Base-by-base conservation (phyloP, 257 asterid species). In the Nicotiana knightiana region DNA sequence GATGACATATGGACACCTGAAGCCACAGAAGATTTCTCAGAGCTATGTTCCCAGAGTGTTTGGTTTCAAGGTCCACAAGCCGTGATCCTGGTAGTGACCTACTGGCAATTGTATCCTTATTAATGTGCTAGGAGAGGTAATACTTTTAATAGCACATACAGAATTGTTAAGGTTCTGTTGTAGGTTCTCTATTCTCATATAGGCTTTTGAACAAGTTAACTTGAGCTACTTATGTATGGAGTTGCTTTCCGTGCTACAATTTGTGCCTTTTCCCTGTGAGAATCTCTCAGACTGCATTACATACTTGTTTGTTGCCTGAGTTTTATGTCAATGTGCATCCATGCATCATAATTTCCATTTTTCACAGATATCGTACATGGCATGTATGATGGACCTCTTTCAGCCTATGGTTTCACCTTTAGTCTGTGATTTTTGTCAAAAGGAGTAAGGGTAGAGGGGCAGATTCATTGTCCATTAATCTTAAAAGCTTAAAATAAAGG, bases 1-100 rank as follows among this genome's bases (percentile, higher is more conserved):
- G 84, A 89, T 87, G 90, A 89, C 92, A 1, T 87, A 86, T 54
- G 89, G 88, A 39, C 85, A 86, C 65, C 88, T 89, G 48, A 89
- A 89, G 68, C 92, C 92, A 37, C 88, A 76, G 55, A 87, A 89
- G 87, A 57, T 83, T 21, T 26, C 88, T 46, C 87, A 84, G 86
- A 87, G 85, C 66, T 89, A 89, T 12, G 85, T 88, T n/a, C 92
- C 90, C 6, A 87, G 85, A 82, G 90, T 87, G 73, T 89, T 86
- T 10, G 90, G 90, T 55, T 89, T 89, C 85, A 87, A 87, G 83
- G 86, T 87, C 75, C 88, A 87, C 70, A 87, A 87, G 83, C 87
- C 86, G 9, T 89, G 87, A 86, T 67, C 76, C 79, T 57, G 33
- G 57, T 73, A 48, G 79, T 13, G 43, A 26, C 62, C 79, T 48